These are phyloP conservation scores for Pleurostoma richardsiae DNA, from an alignment of 2,329 filamentous ascomycete species.

Conservation along the genomic window DNA sequence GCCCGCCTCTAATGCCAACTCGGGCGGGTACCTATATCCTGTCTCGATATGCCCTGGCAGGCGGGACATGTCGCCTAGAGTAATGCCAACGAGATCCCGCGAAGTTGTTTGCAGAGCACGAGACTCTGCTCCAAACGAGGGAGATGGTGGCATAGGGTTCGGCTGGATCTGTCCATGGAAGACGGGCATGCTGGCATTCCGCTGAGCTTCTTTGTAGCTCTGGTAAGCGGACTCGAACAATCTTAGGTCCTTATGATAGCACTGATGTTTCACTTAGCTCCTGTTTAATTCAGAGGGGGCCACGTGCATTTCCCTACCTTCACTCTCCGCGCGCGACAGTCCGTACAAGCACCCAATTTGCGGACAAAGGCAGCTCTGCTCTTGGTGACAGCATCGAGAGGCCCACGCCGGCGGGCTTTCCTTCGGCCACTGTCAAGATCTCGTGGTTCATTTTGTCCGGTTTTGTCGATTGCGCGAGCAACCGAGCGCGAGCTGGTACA, in stretches of 20 bases:
- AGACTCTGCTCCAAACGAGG: too few species aligned
- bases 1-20: too few species aligned
- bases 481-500: background rate
- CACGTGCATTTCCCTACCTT: background rate
- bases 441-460: background rate
- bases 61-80: too few species aligned
- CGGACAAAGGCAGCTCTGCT: background rate
- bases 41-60: too few species aligned
- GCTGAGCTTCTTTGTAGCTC: background rate
- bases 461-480: background rate
- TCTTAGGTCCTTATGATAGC: background rate
- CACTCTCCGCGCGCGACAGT: background rate
- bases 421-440: conserved; percentile 7
- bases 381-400: conserved; percentile 14
- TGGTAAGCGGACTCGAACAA: background rate
- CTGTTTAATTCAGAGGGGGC: background rate
- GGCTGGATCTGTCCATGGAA: too few species aligned
- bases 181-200: too few species aligned
- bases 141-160: too few species aligned
- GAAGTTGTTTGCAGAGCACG: too few species aligned
- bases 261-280: background rate
- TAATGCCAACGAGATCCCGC: too few species aligned
- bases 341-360: background rate
- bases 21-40: too few species aligned
- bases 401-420: conserved; percentile 20